A percentile compares a stretch with the other conserved stretches of the same genome.
phyloP scores from a whole-genome alignment of 1,284 basidiomycete species.

The Lignosus rhinocerotis region DNA sequence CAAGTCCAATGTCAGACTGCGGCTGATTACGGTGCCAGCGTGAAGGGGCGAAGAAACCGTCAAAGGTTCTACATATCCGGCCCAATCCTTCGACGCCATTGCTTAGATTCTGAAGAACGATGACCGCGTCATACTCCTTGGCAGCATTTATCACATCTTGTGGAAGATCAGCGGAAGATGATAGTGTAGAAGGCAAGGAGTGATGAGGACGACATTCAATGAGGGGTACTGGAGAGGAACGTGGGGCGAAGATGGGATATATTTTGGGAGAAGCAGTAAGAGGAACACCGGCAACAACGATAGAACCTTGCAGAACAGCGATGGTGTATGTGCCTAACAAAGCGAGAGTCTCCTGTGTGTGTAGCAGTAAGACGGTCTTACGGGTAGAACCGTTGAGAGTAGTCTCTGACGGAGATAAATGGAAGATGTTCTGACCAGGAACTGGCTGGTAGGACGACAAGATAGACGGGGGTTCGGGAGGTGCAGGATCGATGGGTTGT shows the following conservation, averaged over 20 bases:
- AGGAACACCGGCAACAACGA: slow-evolving; percentile 51
- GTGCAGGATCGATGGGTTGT: not conserved
- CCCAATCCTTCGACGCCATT: slow-evolving; percentile 68
- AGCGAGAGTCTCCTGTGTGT: slow-evolving; percentile 49
- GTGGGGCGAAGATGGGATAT: slow-evolving; percentile 63
- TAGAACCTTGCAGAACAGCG: slow-evolving; percentile 53
- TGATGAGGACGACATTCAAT: slow-evolving; percentile 37
- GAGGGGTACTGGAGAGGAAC: slow-evolving; percentile 65
- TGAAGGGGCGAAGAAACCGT: slow-evolving; percentile 54
- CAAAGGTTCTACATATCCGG: slow-evolving; percentile 59
- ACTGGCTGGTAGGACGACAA: slow-evolving; percentile 48
- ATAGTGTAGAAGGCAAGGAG: not conserved
- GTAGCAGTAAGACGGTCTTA: slow-evolving; percentile 43
- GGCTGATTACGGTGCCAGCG: slow-evolving; percentile 34
- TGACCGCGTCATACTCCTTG: slow-evolving; percentile 34
- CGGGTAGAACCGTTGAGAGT: slow-evolving; percentile 25
- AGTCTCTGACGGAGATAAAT: slow-evolving; percentile 25
- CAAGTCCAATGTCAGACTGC: slow-evolving; percentile 42
- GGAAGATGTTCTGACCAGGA: slow-evolving; percentile 46
- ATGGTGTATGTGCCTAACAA: slow-evolving; percentile 60
- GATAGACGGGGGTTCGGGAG: slow-evolving; percentile 18
- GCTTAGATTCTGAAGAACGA: slow-evolving; percentile 54
- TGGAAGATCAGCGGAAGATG: slow-evolving; percentile 1
- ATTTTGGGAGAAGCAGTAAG: slow-evolving; percentile 41
- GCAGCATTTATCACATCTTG: slow-evolving; percentile 11